Conservation (phyloP, 2,329 filamentous ascomycete genomes). For the Penicillium sp. region DNA sequence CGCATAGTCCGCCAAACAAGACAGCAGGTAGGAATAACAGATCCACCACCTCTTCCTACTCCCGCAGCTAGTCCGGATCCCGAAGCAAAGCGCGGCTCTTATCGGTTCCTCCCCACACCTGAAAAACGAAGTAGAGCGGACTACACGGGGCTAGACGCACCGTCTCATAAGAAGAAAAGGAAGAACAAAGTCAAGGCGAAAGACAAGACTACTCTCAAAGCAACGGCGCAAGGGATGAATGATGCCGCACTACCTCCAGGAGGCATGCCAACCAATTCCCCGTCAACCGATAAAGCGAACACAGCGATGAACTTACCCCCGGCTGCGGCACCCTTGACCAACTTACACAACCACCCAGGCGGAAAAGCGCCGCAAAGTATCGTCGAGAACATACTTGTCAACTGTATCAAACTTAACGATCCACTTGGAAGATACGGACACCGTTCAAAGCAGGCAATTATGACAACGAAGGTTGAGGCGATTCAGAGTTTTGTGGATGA, state of each 20-base stretch:
- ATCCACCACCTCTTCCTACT: constrained; percentile 8
- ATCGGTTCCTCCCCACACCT: constrained; percentile 4
- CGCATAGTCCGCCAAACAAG: constrained; percentile 1
- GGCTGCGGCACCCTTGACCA: background rate
- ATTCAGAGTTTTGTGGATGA: constrained; percentile 11
- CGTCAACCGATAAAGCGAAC: background rate
- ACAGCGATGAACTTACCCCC: background rate
- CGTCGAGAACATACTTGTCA: constrained; percentile 1
- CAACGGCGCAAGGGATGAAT: background rate
- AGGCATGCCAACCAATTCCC: background rate
- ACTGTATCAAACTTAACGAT: constrained; percentile 1
- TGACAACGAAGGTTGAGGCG: constrained; percentile 6
- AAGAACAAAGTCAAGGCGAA: background rate
- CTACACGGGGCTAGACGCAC: constrained; percentile 1
- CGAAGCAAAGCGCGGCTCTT: constrained; percentile 7
- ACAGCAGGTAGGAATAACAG: constrained; percentile 8
- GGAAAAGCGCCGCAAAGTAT: background rate
- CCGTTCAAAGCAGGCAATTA: background rate
- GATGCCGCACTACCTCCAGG: background rate
- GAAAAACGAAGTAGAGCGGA: constrained; percentile 3
- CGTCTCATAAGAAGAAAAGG: background rate
- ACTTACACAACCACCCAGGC: background rate
- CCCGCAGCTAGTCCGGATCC: constrained; percentile 7
- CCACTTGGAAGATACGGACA: background rate
- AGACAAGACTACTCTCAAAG: background rate